Base-by-base conservation (phyloP, 768 basidiomycete species). In the Clavaria fumosa region DNA sequence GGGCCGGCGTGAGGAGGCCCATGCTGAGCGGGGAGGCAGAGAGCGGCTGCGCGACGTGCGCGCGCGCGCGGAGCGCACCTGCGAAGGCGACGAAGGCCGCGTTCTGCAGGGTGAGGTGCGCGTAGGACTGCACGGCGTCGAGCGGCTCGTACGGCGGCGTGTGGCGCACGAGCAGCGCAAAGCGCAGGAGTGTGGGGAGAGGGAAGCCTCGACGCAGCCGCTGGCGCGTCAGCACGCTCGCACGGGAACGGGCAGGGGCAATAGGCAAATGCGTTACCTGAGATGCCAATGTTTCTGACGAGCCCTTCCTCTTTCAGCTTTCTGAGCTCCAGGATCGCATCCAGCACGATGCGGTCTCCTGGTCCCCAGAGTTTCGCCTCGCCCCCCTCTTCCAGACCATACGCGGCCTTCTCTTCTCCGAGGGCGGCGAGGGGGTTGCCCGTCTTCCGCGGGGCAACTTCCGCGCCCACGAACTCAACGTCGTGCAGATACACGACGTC, bases 401-500 rank as follows among this genome's bases (percentile, higher is more conserved):
- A 91, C 7, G 60, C 66, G 5, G 48, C 64, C 11, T 63, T 63
- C 23, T 78, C 72, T 1, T 54, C 60, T 7, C 50, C 54, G 14
- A 88, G 54, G 5, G 81, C 80, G 1, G 53, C 42, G 1, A 57
- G 49, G 47, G 77, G 76, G 43, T 75, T 63, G 3, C 81, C 82
- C 12, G 59, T 64, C 19, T 52, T 50, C 31, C 59, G 60, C 2
- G 76, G 68, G 20, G 59, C 48, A 28, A 76, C 59, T 24, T 58
- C 53, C 2, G 72, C 65, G 27, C 67, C 67, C 9, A 89, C 69
- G 45, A 75, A 84, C 59, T 90, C 88, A 34, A 82, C 69, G 51
- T 91, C 88, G 50, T 91, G 88, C 21, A 88, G 57, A 50, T 81
- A 88, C 1, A 88, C 81, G 0, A 64, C 61, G 46, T 91, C 88